Base-by-base conservation (phyloP, 2,329 filamentous ascomycete species). In the Phyllosticta capitalensis region DNA sequence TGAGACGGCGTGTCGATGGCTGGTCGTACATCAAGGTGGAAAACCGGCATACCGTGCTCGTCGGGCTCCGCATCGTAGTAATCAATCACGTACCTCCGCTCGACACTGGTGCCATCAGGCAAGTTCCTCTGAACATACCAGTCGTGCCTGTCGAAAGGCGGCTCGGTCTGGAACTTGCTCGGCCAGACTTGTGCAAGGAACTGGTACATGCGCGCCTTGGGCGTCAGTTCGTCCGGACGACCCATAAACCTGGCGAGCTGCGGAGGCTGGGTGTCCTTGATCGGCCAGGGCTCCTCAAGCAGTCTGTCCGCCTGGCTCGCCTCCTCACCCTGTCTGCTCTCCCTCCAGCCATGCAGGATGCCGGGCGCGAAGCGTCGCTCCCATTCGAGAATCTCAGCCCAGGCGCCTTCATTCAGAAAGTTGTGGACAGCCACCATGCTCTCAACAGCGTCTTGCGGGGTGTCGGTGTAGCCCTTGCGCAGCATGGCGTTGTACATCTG, bases 401-500 rank as follows among this genome's bases (percentile, higher is more conserved):
- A 99, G 7, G 94, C 94, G 64, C 94, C 94, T 73, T 99, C 94
- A 72, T 99, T 99, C 61, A 99, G 75, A 69, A 96, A 97, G 75
- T 99, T 99, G 79, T 99, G 94, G 10, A 97, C 90, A 0, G 90
- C 88, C 5, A 99, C 94, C 94, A 99, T 99, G 69, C 87, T 86
- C 75, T 96, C 92, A 14, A 99, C 92, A 3, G 92, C 91, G 20
- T 92, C 94, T 58, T 90, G 83, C 59, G 95, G 92, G 0, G 94
- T 97, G 71, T 97, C 92, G 0, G 88, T 91, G 75, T 96, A 94
- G 61, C 94, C 94, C 75, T 99, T 99, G 64, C 94, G 87, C 63
- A 97, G 78, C 76, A 99, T 87, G 7, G 94, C 94, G 69, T 99
- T 97, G 80, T 97, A 99, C 94, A 99, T 99, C 75, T 99, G 94